Evolutionary conservation across 2,329 filamentous ascomycete genomes (phyloP).

Genomic region (Ilyonectria sp.): DNA sequence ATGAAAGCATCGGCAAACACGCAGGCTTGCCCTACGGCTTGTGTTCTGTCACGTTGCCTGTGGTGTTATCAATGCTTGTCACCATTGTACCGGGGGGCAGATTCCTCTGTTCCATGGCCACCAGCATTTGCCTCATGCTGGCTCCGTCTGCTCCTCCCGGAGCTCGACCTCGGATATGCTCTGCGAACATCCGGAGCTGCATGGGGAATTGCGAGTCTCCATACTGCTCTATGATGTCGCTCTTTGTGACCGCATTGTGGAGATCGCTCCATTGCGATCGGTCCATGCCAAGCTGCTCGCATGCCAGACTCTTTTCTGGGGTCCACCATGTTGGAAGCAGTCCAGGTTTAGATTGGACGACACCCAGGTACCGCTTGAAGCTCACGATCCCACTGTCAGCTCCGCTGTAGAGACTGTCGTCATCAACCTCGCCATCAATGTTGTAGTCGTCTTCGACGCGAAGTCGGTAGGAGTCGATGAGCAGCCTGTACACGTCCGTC

Average conservation of each 20-base stretch:
- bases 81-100: not conserved
- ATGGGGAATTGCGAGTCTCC: conserved; percentile 61
- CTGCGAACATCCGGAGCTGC: conserved; percentile 65
- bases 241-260: conserved; percentile 48
- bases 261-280: conserved; percentile 46
- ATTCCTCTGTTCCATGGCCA: conserved; percentile 36
- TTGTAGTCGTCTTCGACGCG: conserved; percentile 57
- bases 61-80: conserved; percentile 14
- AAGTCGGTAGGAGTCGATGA: conserved; percentile 66
- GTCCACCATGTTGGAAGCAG: conserved; percentile 64
- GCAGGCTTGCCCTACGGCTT: too few relatives aligned
- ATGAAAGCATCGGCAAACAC: too few relatives aligned
- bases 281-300: conserved; percentile 54
- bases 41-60: not conserved
- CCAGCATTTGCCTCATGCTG: conserved; percentile 44
- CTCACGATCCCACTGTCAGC: conserved; percentile 43
- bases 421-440: conserved; percentile 44
- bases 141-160: conserved; percentile 49
- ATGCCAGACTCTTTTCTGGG: conserved; percentile 54
- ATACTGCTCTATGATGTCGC: conserved; percentile 59
- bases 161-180: conserved; percentile 54
- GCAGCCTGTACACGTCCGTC: conserved; percentile 60
- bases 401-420: conserved; percentile 51
- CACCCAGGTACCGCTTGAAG: conserved; percentile 56
- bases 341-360: conserved; percentile 40